These are phyloP conservation scores for Acacia pycnantha DNA, from an alignment of 331 rosid genomes.

Conservation along the genomic window DNA sequence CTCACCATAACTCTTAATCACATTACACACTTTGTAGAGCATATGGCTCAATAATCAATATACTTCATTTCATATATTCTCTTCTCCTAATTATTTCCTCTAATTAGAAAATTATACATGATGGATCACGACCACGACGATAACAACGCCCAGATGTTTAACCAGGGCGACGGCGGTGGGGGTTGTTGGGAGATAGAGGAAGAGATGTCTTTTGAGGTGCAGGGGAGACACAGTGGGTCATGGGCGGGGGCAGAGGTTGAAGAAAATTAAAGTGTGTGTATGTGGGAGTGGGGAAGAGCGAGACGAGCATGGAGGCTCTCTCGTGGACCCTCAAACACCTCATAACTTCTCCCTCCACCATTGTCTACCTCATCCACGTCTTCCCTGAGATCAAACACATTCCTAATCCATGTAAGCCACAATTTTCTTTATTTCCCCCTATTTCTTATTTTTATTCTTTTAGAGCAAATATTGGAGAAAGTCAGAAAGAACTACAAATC, in stretches of 20 bases:
- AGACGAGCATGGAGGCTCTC: slow-evolving; percentile 77
- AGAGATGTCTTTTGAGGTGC: slow-evolving; percentile 27
- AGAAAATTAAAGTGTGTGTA: slow-evolving; percentile 52
- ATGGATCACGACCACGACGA: slow-evolving; percentile 14
- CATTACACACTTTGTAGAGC: too few species aligned
- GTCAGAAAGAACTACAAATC: too few species aligned
- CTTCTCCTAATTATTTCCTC: too few species aligned
- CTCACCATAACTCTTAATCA: too few species aligned
- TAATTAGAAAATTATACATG: too few species aligned
- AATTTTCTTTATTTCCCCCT: not conserved
- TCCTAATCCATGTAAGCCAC: slow-evolving; percentile 61
- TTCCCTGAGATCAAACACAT: slow-evolving; percentile 62
- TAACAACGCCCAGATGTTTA: not conserved
- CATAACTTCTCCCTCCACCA: slow-evolving; percentile 32
- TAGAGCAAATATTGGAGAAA: not conserved
- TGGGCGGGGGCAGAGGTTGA: not conserved
- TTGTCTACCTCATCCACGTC: slow-evolving; percentile 71
- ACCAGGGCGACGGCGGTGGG: not conserved
- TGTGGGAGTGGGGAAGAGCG: slow-evolving; percentile 84
- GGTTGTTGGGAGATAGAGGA: slow-evolving; percentile 68
- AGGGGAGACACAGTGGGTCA: not conserved
- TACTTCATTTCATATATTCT: too few species aligned
- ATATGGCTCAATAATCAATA: too few species aligned
- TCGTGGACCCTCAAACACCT: slow-evolving; percentile 65
- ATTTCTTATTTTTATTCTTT: not conserved